Evolutionary conservation across 2,329 filamentous ascomycete genomes (phyloP).

Genomic region (Magnaporthiopsis incrustans): DNA sequence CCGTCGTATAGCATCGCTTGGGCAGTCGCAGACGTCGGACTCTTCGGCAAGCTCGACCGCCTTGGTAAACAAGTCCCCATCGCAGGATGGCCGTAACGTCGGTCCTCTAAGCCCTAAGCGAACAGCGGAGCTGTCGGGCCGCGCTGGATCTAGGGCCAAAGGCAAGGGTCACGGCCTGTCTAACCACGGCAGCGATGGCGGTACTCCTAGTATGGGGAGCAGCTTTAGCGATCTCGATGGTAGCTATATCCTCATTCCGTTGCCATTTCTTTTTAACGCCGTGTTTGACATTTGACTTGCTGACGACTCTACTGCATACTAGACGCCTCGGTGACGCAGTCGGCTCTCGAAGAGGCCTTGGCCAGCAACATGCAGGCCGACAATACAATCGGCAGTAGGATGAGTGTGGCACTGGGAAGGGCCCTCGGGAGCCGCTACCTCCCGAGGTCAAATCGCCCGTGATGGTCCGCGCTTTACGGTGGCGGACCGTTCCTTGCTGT

Average conservation of each 20-base stretch:
- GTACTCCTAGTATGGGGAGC: conserved; percentile 73
- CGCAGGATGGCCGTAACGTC: conserved; percentile 19
- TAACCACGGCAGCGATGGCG: conserved; percentile 54
- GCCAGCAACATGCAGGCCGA: conserved; percentile 14
- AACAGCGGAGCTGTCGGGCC: conserved; percentile 47
- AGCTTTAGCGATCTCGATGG: conserved; percentile 82
- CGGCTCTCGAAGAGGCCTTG: conserved; percentile 15
- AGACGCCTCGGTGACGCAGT: conserved; percentile 17
- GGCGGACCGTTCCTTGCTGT: background rate
- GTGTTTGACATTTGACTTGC: background rate
- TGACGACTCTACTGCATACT: background rate
- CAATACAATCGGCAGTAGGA: conserved; percentile 6
- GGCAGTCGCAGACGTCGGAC: conserved; percentile 51
- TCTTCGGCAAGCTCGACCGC: conserved; percentile 51
- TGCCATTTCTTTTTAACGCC: background rate
- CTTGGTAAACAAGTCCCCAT: conserved; percentile 23
- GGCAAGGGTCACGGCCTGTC: conserved; percentile 35
- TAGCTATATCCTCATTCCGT: conserved; percentile 21
- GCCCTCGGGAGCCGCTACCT: conserved; percentile 7
- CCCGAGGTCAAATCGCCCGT: background rate
- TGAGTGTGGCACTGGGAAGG: conserved; percentile 6
- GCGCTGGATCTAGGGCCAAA: conserved; percentile 40
- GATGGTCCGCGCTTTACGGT: background rate
- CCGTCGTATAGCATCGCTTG: conserved; percentile 20
- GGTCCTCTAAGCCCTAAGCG: conserved; percentile 51